Evolutionary conservation across 345 rosid species (phyloP).

Genomic region (Carallia pectinifolia): DNA sequence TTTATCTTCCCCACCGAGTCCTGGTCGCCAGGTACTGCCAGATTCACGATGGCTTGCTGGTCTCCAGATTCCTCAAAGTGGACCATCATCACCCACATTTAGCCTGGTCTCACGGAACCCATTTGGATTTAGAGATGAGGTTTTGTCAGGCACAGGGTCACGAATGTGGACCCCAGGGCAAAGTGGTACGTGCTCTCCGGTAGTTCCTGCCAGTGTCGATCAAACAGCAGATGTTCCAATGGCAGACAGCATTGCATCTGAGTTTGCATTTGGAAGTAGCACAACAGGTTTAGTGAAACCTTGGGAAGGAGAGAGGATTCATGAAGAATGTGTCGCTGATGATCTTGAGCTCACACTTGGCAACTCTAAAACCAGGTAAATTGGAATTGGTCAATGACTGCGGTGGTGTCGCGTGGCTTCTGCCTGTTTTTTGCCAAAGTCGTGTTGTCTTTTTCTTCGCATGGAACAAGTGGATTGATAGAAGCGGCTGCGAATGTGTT

Average conservation of each 20-base stretch:
- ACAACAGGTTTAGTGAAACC: slow-evolving; percentile 69
- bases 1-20: slow-evolving; percentile 76
- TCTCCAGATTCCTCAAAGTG: slow-evolving; percentile 57
- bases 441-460: background rate
- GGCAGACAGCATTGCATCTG: slow-evolving; percentile 59
- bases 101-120: slow-evolving; percentile 65
- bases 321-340: slow-evolving; percentile 78
- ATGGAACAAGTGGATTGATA: slow-evolving; percentile 25
- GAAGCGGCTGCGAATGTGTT: slow-evolving; percentile 14
- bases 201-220: slow-evolving; percentile 53
- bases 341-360: slow-evolving; percentile 94
- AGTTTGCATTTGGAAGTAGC: slow-evolving; percentile 76
- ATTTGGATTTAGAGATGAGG: slow-evolving; percentile 60
- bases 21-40: slow-evolving; percentile 67
- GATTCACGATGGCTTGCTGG: slow-evolving; percentile 80
- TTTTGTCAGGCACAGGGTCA: slow-evolving; percentile 53
- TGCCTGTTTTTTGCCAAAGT: background rate
- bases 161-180: slow-evolving; percentile 81
- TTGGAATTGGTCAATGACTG: background rate
- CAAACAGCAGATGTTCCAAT: slow-evolving; percentile 70
- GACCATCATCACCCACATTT: slow-evolving; percentile 80
- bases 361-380: slow-evolving; percentile 61
- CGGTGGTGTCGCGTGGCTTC: no score
- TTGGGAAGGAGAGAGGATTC: slow-evolving; percentile 93
- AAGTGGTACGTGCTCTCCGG: slow-evolving; percentile 87